Evolutionary conservation across 2,329 filamentous ascomycete species (phyloP), one percentile per base, ranked within the genome.

Genomic region (Grosmannia huntii): DNA sequence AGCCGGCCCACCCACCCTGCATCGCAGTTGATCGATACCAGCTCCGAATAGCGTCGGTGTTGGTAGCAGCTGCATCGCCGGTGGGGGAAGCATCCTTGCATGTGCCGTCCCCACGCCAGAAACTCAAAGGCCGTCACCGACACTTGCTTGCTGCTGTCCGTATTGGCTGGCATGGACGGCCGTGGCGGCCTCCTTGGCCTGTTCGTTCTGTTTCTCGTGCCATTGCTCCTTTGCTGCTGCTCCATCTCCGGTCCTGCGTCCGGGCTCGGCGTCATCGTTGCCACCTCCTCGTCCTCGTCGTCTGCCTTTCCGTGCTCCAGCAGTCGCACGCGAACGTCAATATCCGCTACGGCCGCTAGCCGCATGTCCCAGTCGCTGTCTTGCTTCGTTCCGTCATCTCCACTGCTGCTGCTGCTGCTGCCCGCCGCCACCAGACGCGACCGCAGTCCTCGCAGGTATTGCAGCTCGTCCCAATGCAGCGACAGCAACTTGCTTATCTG

Each of bases 71-170:
- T 56, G 51, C 69, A 71, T 28, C 64, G 62, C 14, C 67, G 63
- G 54, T 71, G 69, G 2, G 69, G 69, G 53, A 66, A 71, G 57
- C 69, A 71, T 5, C 64, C 62, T 5, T 66, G 65, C 16, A 65
- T 67, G 50, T 69, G 65, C 25, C 69, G 65, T 10, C 68, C 68
- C 69, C 69, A 71, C 3, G 69, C 68, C 11, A 71, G 66, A 57
- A 68, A 67, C 62, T 71, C 69, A 21, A 71, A 66, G 5, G 65
- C 66, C 0, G 66, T 66, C 25, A 69, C 51, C 23, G 67, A 66
- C 0, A 64, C 64, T 25, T 41, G 9, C 3, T 19, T 41, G 38
- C 62, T 64, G 50, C n/a, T n/a, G 27, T 25, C 23, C 11, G 14
- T 27, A 7, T 28, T 9, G 7, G 23, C 27, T 25, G n/a, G 7